Evolutionary conservation across 2,329 filamentous ascomycete genomes (phyloP), one percentile per base, ranked within the genome.

Genomic region (Tolypocladium ophioglossoides): DNA sequence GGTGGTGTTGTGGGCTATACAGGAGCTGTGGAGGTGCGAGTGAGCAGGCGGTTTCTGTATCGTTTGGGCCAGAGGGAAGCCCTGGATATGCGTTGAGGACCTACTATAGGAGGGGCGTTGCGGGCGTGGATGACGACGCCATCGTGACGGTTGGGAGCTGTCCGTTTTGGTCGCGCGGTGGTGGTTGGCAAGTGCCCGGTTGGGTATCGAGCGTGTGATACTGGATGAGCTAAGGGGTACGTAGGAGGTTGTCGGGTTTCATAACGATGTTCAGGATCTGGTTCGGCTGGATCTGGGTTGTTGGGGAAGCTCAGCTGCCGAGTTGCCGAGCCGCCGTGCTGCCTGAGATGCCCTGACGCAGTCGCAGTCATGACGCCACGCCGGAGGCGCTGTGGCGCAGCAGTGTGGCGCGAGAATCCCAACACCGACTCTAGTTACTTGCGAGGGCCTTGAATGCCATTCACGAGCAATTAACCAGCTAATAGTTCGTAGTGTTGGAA

Each of bases 1-100:
- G 48, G 91, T 97, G 54, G 84, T 89, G 66, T 94, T 86, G 74
- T 97, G 85, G 51, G 94, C 91, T 71, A 99, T 94, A 75, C 94
- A 97, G 62, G 90, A 86, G 75, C 91, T 96, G 64, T 12, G 22
- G 24, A 30, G 27, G 27, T 18, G 18, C 18, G 27, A 10, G 27
- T 48, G 10, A 48, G 53, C 47, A 37, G 18, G 18, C 8, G 34
- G 30, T 14, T 20, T 3, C 9, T 2, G 27, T 12, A 1, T 9
- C 44, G 22, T 8, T 3, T 8, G 22, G 3, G 14, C 22, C 41
- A 14, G 22, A 16, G 41, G 24, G 5, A 24, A 2, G 7, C 22
- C 4, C 41, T 44, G 41, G 41, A 14, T 10, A 38, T 12, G 38
- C 20, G 7, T 35, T 20, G 38, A 55, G 35, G 47, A 72, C 83